These are phyloP conservation scores for Boletus subcaerulescens DNA, from an alignment of 768 basidiomycete species.

Conservation along the genomic window DNA sequence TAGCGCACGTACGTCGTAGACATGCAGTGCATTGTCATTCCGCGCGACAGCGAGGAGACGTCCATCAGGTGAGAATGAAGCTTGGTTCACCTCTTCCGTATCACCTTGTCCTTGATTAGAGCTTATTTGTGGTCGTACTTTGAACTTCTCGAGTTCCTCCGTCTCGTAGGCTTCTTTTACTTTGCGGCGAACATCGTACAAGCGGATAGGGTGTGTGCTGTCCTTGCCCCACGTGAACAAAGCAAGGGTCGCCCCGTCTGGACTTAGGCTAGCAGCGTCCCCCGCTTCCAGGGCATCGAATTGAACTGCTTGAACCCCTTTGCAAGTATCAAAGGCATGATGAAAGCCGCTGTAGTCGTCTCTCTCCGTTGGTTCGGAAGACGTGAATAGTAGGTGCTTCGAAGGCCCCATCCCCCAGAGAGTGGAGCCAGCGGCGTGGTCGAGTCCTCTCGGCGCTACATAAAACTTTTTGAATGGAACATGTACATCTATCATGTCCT, in stretches of 20 bases:
- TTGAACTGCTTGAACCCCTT: constrained; percentile 21
- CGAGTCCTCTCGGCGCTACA: constrained; percentile 14
- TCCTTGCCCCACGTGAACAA: constrained; percentile 30
- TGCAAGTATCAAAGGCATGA: constrained; percentile 45
- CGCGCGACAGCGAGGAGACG: constrained; percentile 59
- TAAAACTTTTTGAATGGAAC: constrained; percentile 13
- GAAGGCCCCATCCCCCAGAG: constrained; percentile 50
- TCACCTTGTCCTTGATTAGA: constrained; percentile 9
- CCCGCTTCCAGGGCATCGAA: constrained; percentile 52
- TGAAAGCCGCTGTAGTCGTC: constrained; percentile 41
- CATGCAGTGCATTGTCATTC: constrained; percentile 53
- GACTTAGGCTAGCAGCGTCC: constrained; percentile 47
- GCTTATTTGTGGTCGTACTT: neutral
- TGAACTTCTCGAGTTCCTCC: constrained; percentile 37
- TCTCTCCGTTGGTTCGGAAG: constrained; percentile 44
- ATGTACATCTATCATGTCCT: constrained; percentile 12
- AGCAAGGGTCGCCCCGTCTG: constrained; percentile 38
- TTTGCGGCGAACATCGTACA: constrained; percentile 51
- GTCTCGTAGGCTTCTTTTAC: constrained; percentile 25
- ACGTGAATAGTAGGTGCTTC: constrained; percentile 46
- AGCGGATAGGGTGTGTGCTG: constrained; percentile 37
- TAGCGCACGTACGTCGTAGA: constrained; percentile 63
- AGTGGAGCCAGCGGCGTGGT: constrained; percentile 43
- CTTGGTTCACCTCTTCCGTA: constrained; percentile 45
- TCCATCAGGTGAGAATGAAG: constrained; percentile 58